phyloP scores from a whole-genome alignment of 768 basidiomycete species.

The Leccinum olivaceopallidum region DNA sequence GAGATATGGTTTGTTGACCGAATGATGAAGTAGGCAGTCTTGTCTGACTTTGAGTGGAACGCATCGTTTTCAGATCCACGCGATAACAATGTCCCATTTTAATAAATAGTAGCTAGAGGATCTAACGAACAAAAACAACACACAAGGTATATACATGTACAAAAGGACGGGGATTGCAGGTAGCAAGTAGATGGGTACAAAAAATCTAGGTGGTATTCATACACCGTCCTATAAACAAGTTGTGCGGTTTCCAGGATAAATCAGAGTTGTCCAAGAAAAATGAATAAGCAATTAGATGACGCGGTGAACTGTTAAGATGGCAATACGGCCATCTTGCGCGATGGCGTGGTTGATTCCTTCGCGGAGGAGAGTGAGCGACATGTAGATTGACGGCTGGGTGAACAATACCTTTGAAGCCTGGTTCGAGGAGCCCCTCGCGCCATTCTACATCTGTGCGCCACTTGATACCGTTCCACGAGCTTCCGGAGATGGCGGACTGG shows the following conservation, averaged over 20 bases:
- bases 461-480: constrained; percentile 60
- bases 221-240: constrained; percentile 6
- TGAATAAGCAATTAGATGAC: constrained; percentile 27
- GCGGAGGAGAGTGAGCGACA: constrained; percentile 1
- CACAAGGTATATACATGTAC: constrained; percentile 13
- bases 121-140: constrained; percentile 4
- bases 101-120: constrained; percentile 3
- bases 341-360: constrained; percentile 82
- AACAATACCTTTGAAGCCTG: constrained; percentile 64
- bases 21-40: no score
- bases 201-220: constrained; percentile 12
- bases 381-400: neutral
- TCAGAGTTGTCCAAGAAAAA: neutral
- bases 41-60: no score
- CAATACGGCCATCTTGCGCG: constrained; percentile 75
- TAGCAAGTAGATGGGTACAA: constrained; percentile 7
- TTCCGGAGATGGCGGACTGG: constrained; percentile 58
- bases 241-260: neutral
- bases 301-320: constrained; percentile 69
- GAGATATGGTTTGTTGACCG: constrained; percentile 5
- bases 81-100: neutral
- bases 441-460: constrained; percentile 82
- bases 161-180: constrained; percentile 6
- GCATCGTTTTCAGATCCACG: no score
- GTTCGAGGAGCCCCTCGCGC: constrained; percentile 65